Percentiles rank a stretch among this genome's conserved stretches.
Evolutionary conservation across 192 early-diverging fungal species (phyloP).

Genomic region (Podila minutissima): DNA sequence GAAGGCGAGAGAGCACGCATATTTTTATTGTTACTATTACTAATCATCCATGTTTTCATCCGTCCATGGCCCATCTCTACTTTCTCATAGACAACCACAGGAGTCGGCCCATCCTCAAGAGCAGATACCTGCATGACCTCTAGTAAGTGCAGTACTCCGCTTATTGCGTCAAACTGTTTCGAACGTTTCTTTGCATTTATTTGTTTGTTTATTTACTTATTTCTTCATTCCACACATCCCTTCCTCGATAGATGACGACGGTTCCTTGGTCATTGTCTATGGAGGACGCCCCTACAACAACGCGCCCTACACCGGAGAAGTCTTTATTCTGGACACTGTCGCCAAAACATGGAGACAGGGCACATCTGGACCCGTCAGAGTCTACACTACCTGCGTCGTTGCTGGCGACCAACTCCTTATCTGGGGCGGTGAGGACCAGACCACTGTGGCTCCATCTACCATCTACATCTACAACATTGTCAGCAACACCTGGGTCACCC

Average conservation of each 20-base stretch:
- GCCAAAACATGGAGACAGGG: conserved; percentile 16
- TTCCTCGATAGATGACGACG: conserved; percentile 27
- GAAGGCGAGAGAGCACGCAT: no score
- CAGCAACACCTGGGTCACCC: conserved; percentile 9
- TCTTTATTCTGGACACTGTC: conserved; percentile 30
- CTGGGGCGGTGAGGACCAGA: conserved; percentile 26
- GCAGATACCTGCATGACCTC: conserved; percentile 39
- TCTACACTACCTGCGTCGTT: conserved; percentile 27
- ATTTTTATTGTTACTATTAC: background rate
- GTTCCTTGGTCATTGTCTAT: conserved; percentile 18
- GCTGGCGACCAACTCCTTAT: conserved; percentile 22
- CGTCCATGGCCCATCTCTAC: background rate
- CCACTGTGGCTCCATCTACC: background rate
- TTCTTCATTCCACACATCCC: background rate
- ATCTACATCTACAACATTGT: conserved; percentile 21
- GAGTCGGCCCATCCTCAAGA: conserved; percentile 16
- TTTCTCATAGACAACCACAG: conserved; percentile 8
- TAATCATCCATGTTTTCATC: background rate
- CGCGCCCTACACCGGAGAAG: conserved; percentile 3
- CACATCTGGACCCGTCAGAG: conserved; percentile 9
- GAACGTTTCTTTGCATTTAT: no score
- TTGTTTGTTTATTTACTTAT: background rate
- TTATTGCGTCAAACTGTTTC: no score
- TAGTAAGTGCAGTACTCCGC: conserved; percentile 12
- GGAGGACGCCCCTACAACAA: conserved; percentile 11